These are phyloP conservation scores for Oenanthe javanica DNA, from an alignment of 140 eudicot species.

Conservation along the genomic window DNA sequence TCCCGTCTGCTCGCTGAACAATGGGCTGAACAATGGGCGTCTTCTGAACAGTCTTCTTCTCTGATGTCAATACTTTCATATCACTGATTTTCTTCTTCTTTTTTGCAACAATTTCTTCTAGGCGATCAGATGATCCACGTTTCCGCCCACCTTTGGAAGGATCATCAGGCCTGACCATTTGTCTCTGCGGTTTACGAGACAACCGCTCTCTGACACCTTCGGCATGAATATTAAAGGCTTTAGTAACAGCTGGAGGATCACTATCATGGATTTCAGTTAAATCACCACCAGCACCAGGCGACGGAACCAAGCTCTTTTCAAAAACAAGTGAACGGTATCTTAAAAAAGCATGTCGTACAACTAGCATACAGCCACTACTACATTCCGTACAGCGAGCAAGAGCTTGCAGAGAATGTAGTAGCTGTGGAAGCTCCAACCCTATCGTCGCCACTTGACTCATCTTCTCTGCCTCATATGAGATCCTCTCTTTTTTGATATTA, in stretches of 20 bases:
- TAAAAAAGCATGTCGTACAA: slow-evolving; percentile 29
- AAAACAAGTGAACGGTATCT: slow-evolving; percentile 66
- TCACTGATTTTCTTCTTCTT: slow-evolving; percentile 49
- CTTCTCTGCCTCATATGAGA: slow-evolving; percentile 14
- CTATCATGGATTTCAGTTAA: slow-evolving; percentile 25
- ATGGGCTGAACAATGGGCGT: neutral
- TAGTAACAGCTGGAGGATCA: slow-evolving; percentile 19
- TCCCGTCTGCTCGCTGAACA: neutral
- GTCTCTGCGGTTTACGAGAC: slow-evolving; percentile 27
- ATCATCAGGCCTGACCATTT: slow-evolving; percentile 49
- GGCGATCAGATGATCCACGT: slow-evolving; percentile 67
- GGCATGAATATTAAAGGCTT: slow-evolving; percentile 6
- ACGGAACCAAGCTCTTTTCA: slow-evolving; percentile 51
- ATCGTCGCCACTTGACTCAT: slow-evolving; percentile 4
- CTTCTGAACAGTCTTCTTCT: slow-evolving; percentile 19
- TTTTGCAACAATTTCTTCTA: slow-evolving; percentile 45
- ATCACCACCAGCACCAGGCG: slow-evolving; percentile 29
- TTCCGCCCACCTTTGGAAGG: slow-evolving; percentile 69
- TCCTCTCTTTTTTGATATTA: slow-evolving; percentile 17
- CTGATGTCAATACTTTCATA: slow-evolving; percentile 28
- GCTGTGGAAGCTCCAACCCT: slow-evolving; percentile 30
- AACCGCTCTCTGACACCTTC: slow-evolving; percentile 25
- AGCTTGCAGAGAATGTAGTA: slow-evolving; percentile 43
- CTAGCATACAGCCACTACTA: slow-evolving; percentile 11
- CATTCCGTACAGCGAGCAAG: slow-evolving; percentile 58